Evolutionary conservation across 306 rosid genomes (phyloP), one percentile per base, ranked within the genome.

Genomic region (Macrotyloma uniflorum): DNA sequence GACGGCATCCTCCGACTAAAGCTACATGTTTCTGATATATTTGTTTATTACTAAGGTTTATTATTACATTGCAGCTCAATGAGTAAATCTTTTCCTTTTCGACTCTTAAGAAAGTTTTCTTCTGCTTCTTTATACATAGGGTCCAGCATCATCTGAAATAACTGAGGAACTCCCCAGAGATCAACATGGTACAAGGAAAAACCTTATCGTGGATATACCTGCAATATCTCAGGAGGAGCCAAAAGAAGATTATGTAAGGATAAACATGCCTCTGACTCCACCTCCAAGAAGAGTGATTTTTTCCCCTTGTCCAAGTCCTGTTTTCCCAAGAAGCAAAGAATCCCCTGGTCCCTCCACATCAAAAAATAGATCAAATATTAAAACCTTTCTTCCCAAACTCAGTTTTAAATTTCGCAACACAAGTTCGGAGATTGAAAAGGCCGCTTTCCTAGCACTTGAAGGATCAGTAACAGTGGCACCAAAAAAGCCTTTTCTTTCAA

Each of bases 281-380:
- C 77, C 95, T 70, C 89, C 95, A 43, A 87, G 79, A 83, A 86
- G 87, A 86, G 87, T 89, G 71, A 71, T 78, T 58, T 88, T 89
- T 70, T 79, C 97, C 23, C 96, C 98, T 3, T 58, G 83, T 51
- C 83, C 85, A 8, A 85, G 91, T 83, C 91, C 97, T 18, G 69
- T 43, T 67, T 54, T 81, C 61, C 57, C 65, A 10, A 82, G 72
- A 72, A 67, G 36, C 49, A 75, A 59, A 61, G 81, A 73, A 51
- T 86, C 89, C 67, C 91, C 89, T 0, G 84, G 83, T 18, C 87
- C 94, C 40, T 86, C 89, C 1, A 32, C 84, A 0, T 83, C 92
- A 1, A 88, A 72, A 81, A 79, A 32, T 36, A 88, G 83, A 80
- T 59, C 89, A 66, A 86, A 67, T 72, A 57, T 82, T 1, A 85